These are phyloP conservation scores for Haematococcus lacustris DNA, from an alignment of 139 green algal species.

Conservation along the genomic window DNA sequence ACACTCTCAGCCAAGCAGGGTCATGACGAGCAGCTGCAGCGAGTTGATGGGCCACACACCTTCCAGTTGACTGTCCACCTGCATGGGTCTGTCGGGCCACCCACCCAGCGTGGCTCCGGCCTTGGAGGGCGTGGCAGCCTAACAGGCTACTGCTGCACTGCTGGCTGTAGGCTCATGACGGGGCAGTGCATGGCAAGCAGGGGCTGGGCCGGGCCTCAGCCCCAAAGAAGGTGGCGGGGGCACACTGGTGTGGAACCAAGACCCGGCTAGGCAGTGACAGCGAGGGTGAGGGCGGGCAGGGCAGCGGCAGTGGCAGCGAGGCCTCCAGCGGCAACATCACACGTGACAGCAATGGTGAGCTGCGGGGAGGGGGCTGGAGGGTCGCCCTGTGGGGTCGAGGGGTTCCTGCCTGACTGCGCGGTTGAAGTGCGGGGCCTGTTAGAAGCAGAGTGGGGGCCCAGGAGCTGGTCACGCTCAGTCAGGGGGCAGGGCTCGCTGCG, in stretches of 20 bases:
- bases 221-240: slow-evolving; percentile 78
- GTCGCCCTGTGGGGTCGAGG: no score
- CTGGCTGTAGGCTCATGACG: slow-evolving; percentile 37
- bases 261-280: slow-evolving; percentile 41
- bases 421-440: no score
- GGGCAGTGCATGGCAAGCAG: slow-evolving; percentile 54
- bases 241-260: slow-evolving; percentile 71
- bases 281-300: slow-evolving; percentile 36
- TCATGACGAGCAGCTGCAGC: no score
- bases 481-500: no score
- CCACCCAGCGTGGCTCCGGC: background rate
- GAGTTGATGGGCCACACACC: no score
- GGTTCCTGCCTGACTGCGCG: no score
- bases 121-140: background rate
- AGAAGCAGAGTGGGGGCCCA: no score
- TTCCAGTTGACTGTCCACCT: no score
- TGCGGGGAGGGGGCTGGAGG: no score
- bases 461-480: no score
- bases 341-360: slow-evolving; percentile 1
- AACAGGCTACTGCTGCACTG: background rate
- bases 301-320: background rate
- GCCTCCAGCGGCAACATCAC: background rate
- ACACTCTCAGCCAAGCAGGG: no score
- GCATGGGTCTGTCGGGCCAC: background rate
- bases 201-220: slow-evolving; percentile 60